Conservation (phyloP, 2,329 filamentous ascomycete genomes). For the Raffaelea arxii region DNA sequence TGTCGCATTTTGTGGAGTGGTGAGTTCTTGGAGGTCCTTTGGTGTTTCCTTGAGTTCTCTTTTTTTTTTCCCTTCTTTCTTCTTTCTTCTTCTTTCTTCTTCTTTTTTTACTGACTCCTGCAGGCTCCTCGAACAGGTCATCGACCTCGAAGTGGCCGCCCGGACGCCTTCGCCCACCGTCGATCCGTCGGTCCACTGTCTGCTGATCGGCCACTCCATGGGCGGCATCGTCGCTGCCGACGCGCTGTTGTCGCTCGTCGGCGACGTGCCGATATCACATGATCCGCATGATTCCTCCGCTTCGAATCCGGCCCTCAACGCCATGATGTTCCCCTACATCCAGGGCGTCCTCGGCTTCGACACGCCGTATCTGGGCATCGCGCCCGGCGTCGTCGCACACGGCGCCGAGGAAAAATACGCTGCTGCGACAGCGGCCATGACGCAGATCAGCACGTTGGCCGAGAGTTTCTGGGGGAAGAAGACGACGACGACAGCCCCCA, state of each 20-base stretch:
- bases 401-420: constrained; percentile 81
- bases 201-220: constrained; percentile 84
- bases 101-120: neutral
- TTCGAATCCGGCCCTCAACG: constrained; percentile 31
- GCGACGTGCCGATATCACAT: constrained; percentile 35
- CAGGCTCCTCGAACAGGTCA: constrained; percentile 83
- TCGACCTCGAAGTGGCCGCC: constrained; percentile 83
- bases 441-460: constrained; percentile 54
- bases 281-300: no score
- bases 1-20: constrained; percentile 68
- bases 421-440: constrained; percentile 59
- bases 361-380: constrained; percentile 80
- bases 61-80: neutral
- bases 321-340: constrained; percentile 87
- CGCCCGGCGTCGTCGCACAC: constrained; percentile 74
- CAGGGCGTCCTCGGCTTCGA: constrained; percentile 88
- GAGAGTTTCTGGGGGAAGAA: constrained; percentile 56
- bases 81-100: no score
- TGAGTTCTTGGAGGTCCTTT: constrained; percentile 25
- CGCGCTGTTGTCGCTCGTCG: constrained; percentile 62
- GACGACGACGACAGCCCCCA: constrained; percentile 15
- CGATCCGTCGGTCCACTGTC: constrained; percentile 71
- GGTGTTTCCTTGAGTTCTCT: neutral
- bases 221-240: constrained; percentile 92
- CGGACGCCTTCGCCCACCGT: constrained; percentile 73